Evolutionary conservation across 1,284 basidiomycete genomes (phyloP).

Genomic region (Testicularia cyperi): DNA sequence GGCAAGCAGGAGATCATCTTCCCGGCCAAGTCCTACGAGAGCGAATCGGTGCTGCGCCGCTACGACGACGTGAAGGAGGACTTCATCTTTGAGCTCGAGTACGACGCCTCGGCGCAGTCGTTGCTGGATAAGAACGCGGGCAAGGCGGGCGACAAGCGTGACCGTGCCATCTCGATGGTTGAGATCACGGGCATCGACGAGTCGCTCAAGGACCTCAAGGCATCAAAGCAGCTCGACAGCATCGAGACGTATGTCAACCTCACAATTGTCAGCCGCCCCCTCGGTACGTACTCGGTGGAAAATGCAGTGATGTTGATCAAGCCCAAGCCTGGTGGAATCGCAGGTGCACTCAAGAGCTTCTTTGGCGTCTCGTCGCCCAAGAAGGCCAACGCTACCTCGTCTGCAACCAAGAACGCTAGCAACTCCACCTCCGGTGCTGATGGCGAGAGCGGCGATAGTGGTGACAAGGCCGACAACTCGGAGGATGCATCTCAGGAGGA

Average conservation of each 20-base stretch:
- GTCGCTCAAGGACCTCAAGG: slow-evolving; percentile 42
- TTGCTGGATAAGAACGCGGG: slow-evolving; percentile 20
- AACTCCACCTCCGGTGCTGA: slow-evolving; percentile 3
- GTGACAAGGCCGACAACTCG: slow-evolving; percentile 4
- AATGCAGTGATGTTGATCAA: slow-evolving; percentile 47
- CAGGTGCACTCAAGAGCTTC: slow-evolving; percentile 51
- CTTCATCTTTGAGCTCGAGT: slow-evolving; percentile 47
- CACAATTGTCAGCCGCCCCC: slow-evolving; percentile 42
- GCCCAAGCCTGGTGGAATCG: slow-evolving; percentile 49
- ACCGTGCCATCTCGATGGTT: slow-evolving; percentile 34
- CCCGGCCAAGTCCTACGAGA: slow-evolving; percentile 40
- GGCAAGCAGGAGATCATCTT: slow-evolving; percentile 43
- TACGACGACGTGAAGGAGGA: slow-evolving; percentile 44
- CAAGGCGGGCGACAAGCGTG: too few species aligned
- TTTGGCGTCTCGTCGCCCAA: slow-evolving; percentile 42
- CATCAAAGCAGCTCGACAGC: slow-evolving; percentile 39
- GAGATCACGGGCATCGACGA: slow-evolving; percentile 46
- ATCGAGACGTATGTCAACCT: slow-evolving; percentile 54
- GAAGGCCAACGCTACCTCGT: slow-evolving; percentile 15
- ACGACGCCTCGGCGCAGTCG: slow-evolving; percentile 24
- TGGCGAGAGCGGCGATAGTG: slow-evolving; percentile 1
- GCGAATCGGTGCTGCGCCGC: slow-evolving; percentile 19
- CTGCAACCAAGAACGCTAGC: slow-evolving; percentile 16
- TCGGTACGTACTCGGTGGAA: slow-evolving; percentile 47
- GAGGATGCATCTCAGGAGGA: too few species aligned